These are phyloP conservation scores for Acanthamoeba lugdunensis DNA, from an alignment of 208 protist genomes.

Conservation along the genomic window DNA sequence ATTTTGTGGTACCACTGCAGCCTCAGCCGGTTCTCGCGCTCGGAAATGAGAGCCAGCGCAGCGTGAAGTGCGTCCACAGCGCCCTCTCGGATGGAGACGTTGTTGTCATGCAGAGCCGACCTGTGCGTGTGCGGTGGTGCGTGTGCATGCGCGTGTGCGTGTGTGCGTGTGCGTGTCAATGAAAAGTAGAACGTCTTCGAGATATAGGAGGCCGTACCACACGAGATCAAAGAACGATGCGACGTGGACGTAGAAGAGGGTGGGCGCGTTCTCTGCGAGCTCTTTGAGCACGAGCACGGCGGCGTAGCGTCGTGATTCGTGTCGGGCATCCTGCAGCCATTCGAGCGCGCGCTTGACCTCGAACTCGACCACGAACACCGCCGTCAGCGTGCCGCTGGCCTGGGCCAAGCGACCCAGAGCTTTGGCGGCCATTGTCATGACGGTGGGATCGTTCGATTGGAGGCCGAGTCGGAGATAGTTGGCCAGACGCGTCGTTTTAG, in stretches of 20 bases:
- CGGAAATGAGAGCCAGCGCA: conserved; percentile 84
- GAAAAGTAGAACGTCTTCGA: background rate
- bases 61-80: conserved; percentile 82
- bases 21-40: conserved; percentile 83
- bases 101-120: conserved; percentile 84
- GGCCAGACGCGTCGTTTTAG: conserved; percentile 82
- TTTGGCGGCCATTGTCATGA: conserved; percentile 84
- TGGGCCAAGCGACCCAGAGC: conserved; percentile 86
- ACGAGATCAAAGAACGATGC: conserved; percentile 87
- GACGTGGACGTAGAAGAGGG: conserved; percentile 89
- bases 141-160: too few species aligned
- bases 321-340: conserved; percentile 84
- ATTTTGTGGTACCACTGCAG: conserved; percentile 86
- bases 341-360: conserved; percentile 88
- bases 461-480: conserved; percentile 88
- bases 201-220: conserved; percentile 65
- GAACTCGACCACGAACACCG: conserved; percentile 89
- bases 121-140: background rate
- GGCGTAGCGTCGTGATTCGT: conserved; percentile 77
- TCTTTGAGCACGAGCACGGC: conserved; percentile 88
- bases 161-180: too few species aligned
- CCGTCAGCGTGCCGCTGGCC: conserved; percentile 86
- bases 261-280: conserved; percentile 88
- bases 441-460: conserved; percentile 79
- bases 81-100: conserved; percentile 71